Evolutionary conservation across 139 green algal genomes (phyloP).

Genomic region (Penium margaritaceum): DNA sequence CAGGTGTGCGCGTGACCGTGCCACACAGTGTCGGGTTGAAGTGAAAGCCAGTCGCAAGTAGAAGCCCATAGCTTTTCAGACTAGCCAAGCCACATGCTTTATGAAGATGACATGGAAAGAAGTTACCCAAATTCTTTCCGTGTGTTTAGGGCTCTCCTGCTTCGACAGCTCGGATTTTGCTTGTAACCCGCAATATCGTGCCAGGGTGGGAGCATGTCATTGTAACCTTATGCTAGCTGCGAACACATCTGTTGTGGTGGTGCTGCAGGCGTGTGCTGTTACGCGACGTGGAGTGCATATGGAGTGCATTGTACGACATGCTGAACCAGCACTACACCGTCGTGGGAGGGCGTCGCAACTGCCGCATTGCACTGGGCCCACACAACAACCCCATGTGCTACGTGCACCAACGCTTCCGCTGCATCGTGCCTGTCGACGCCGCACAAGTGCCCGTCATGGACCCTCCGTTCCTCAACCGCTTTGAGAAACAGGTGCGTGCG

Average conservation of each 20-base stretch:
- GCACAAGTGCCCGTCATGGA: background rate
- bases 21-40: too few species aligned
- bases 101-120: background rate
- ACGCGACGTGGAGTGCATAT: constrained; percentile 28
- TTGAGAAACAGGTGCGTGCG: constrained; percentile 41
- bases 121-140: too few species aligned
- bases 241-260: background rate
- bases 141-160: background rate
- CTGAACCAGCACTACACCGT: constrained; percentile 48
- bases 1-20: too few species aligned
- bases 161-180: background rate
- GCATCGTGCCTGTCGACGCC: constrained; percentile 28
- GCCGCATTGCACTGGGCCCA: constrained; percentile 39
- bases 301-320: constrained; percentile 45
- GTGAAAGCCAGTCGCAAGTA: too few species aligned
- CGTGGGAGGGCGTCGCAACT: constrained; percentile 34
- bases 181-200: background rate
- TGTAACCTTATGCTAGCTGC: background rate
- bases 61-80: too few species aligned
- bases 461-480: constrained; percentile 40
- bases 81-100: too few species aligned
- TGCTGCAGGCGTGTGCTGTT: constrained; percentile 26
- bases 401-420: constrained; percentile 40
- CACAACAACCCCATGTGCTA: constrained; percentile 43
- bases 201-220: background rate